phyloP scores from a whole-genome alignment of 345 rosid genomes.

The Pistacia atlantica region DNA sequence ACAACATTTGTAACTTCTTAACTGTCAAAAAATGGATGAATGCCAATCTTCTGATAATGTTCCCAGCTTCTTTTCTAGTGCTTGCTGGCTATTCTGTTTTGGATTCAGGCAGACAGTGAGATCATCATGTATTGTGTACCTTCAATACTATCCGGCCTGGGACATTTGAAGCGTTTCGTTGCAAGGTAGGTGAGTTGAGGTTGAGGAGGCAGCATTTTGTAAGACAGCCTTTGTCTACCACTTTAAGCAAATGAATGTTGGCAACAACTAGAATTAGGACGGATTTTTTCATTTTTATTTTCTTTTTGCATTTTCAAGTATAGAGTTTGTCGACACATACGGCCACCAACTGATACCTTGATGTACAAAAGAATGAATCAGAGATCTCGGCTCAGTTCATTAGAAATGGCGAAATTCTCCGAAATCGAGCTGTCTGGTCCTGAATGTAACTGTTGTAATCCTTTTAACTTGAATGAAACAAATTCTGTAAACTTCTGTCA shows the following conservation, averaged over 20 bases:
- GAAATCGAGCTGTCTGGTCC: neutral
- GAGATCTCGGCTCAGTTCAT: neutral
- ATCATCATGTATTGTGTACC: neutral
- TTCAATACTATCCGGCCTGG: neutral
- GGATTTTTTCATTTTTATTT: neutral
- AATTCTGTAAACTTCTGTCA: neutral
- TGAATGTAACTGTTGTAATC: slow-evolving; percentile 19
- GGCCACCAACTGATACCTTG: neutral
- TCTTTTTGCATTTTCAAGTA: neutral
- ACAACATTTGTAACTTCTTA: neutral
- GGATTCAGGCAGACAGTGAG: neutral
- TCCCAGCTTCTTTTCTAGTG: neutral
- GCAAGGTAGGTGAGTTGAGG: neutral
- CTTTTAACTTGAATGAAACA: slow-evolving; percentile 16
- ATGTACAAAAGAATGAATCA: slow-evolving; percentile 21
- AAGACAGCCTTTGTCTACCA: neutral
- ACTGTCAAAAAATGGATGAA: slow-evolving; percentile 3
- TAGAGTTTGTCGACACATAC: slow-evolving; percentile 12
- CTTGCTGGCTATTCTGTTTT: neutral
- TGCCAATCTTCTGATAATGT: neutral
- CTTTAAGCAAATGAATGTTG: slow-evolving; percentile 4
- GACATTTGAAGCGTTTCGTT: slow-evolving; percentile 14
- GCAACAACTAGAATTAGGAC: slow-evolving; percentile 6
- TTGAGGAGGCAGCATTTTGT: neutral
- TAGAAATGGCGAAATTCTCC: slow-evolving; percentile 10